Evolutionary conservation across 2,329 filamentous ascomycete genomes (phyloP).

Genomic region (Colletotrichum truncatum): DNA sequence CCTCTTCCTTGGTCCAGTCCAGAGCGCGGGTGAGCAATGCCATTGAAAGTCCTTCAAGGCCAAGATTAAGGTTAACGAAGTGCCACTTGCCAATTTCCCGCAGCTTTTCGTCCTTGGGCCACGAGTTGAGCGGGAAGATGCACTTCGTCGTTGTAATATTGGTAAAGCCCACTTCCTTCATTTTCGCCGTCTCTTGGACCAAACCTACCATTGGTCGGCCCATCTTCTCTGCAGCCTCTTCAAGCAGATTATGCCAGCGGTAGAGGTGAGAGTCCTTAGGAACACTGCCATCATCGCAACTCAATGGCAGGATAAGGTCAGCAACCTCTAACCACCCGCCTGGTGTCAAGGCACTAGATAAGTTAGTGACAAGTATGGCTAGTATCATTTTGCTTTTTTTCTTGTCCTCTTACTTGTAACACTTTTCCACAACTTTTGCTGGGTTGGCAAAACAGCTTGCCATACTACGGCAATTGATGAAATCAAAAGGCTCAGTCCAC

Average conservation of each 20-base stretch:
- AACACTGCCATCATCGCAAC: slow-evolving; percentile 42
- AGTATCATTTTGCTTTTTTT: too few species aligned
- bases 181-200: slow-evolving; percentile 34
- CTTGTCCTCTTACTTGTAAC: slow-evolving; percentile 23
- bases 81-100: slow-evolving; percentile 26
- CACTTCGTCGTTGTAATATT: not conserved
- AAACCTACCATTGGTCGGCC: slow-evolving; percentile 39
- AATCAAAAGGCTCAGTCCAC: slow-evolving; percentile 42
- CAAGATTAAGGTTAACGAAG: slow-evolving; percentile 39
- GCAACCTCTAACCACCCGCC: slow-evolving; percentile 43
- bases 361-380: too few species aligned
- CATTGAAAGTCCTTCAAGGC: slow-evolving; percentile 43
- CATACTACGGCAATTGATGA: slow-evolving; percentile 43
- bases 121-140: slow-evolving; percentile 31
- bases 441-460: slow-evolving; percentile 38
- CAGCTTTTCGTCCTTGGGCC: slow-evolving; percentile 29
- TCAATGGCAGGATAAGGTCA: slow-evolving; percentile 36
- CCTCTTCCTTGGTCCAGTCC: slow-evolving; percentile 42
- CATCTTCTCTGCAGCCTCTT: slow-evolving; percentile 40
- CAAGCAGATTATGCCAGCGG: slow-evolving; percentile 39
- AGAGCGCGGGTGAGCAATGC: slow-evolving; percentile 46
- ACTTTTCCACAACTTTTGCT: slow-evolving; percentile 34
- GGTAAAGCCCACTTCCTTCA: slow-evolving; percentile 9
- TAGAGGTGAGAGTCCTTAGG: slow-evolving; percentile 37
- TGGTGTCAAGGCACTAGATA: slow-evolving; percentile 35